Conservation (phyloP, 1,139 yeast genomes). For the Debaryomyces sp. region DNA sequence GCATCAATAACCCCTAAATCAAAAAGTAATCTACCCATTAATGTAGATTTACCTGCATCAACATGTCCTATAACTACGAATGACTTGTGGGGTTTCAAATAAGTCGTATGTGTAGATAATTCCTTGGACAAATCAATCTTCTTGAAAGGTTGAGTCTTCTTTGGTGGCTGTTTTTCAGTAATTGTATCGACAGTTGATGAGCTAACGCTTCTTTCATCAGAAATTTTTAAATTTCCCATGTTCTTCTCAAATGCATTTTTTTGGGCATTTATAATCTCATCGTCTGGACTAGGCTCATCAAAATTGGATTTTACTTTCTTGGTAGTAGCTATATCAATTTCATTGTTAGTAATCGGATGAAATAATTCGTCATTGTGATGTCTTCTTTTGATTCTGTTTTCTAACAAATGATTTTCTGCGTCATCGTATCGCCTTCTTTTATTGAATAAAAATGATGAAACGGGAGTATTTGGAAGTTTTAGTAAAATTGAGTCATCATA, state of each 20-base stretch:
- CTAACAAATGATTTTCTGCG: slow-evolving; percentile 10
- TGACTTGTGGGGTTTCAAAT: slow-evolving; percentile 64
- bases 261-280: slow-evolving; percentile 65
- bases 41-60: slow-evolving; percentile 96
- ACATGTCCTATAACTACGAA: slow-evolving; percentile 95
- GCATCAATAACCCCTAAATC: slow-evolving; percentile 84
- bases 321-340: slow-evolving; percentile 47
- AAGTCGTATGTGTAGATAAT: slow-evolving; percentile 34
- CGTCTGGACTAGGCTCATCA: slow-evolving; percentile 81
- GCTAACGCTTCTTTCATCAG: slow-evolving; percentile 13
- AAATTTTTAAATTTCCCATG: slow-evolving; percentile 31
- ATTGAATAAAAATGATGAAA: slow-evolving; percentile 23
- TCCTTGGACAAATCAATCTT: slow-evolving; percentile 44
- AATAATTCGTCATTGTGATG: slow-evolving; percentile 25
- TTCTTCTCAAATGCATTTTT: slow-evolving; percentile 49
- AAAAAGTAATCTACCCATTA: slow-evolving; percentile 84
- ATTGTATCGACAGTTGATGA: slow-evolving; percentile 7
- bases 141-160: slow-evolving; percentile 43
- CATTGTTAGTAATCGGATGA: slow-evolving; percentile 45
- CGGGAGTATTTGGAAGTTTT: slow-evolving; percentile 17
- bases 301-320: slow-evolving; percentile 60
- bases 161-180: slow-evolving; percentile 13
- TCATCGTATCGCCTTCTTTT: slow-evolving; percentile 10
- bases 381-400: slow-evolving; percentile 27
- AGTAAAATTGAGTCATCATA: slow-evolving; percentile 25